These are phyloP conservation scores for Berberis vulgaris DNA, from an alignment of 164 flowering plant species.

Conservation along the genomic window DNA sequence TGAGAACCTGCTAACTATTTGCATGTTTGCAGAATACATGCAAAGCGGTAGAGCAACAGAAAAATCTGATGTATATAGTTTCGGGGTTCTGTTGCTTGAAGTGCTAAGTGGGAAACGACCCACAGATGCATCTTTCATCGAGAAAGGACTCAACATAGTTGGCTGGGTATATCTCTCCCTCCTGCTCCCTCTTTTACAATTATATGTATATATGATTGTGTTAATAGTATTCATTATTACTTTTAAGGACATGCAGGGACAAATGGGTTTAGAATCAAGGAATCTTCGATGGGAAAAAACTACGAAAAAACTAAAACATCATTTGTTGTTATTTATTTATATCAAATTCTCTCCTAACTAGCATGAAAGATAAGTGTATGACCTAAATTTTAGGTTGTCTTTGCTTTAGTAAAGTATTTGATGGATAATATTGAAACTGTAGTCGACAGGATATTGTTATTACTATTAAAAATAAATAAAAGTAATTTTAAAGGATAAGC, in stretches of 20 bases:
- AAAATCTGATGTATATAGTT: constrained; percentile 96
- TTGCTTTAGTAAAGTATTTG: too few species aligned
- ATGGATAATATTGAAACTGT: too few species aligned
- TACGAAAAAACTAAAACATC: too few species aligned
- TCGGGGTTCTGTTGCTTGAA: constrained; percentile 92
- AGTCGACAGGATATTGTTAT: too few species aligned
- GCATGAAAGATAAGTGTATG: too few species aligned
- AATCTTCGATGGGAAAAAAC: too few species aligned
- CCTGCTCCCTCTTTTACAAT: neutral
- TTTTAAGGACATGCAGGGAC: neutral
- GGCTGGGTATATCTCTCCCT: constrained; percentile 74
- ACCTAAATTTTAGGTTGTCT: too few species aligned
- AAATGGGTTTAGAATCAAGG: too few species aligned
- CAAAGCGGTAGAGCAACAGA: constrained; percentile 98
- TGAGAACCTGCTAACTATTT: neutral
- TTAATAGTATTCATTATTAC: neutral
- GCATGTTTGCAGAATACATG: constrained; percentile 69
- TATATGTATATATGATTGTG: neutral
- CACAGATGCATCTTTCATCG: constrained; percentile 89
- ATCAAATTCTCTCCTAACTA: too few species aligned
- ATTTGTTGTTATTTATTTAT: too few species aligned
- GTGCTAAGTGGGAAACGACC: constrained; percentile 89
- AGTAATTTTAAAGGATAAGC: too few species aligned
- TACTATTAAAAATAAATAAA: too few species aligned
- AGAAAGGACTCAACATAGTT: constrained; percentile 93